phyloP scores from a whole-genome alignment of 768 basidiomycete species.

The Tylopilus plumbeoviolaceoides region DNA sequence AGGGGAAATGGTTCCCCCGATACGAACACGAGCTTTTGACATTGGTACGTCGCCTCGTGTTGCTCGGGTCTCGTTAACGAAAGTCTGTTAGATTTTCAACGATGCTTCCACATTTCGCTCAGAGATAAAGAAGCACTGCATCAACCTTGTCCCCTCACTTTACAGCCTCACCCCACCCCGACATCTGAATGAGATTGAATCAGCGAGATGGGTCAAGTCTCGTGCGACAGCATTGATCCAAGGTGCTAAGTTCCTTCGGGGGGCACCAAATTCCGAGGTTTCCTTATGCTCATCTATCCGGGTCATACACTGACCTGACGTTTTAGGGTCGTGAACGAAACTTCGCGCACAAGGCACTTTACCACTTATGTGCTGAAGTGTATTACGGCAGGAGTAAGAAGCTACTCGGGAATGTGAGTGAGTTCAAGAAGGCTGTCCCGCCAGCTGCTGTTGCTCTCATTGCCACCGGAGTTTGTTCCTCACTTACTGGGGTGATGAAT shows the following conservation, averaged over 20 bases:
- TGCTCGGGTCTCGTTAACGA: neutral
- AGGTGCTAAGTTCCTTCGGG: neutral
- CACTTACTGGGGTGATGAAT: too few species aligned
- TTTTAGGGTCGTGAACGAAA: neutral
- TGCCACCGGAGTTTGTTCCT: neutral
- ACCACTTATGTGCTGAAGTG: neutral
- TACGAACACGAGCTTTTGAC: neutral
- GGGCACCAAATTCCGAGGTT: neutral
- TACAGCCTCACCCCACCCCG: neutral
- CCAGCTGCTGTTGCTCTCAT: neutral
- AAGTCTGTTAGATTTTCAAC: neutral
- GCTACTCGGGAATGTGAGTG: neutral
- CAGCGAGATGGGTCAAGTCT: neutral
- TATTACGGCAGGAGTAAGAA: neutral
- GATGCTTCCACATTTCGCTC: neutral
- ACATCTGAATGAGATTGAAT: neutral
- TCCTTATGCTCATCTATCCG: neutral
- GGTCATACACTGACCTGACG: neutral
- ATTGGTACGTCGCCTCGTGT: neutral
- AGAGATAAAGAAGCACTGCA: neutral
- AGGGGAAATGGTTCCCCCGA: neutral
- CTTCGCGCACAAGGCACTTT: neutral
- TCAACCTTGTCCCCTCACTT: neutral
- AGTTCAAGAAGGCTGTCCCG: neutral
- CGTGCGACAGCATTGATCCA: neutral